Percentiles rank a stretch among this genome's conserved stretches.
phyloP scores from a whole-genome alignment of 345 rosid species.

The Ceriops tagal region DNA sequence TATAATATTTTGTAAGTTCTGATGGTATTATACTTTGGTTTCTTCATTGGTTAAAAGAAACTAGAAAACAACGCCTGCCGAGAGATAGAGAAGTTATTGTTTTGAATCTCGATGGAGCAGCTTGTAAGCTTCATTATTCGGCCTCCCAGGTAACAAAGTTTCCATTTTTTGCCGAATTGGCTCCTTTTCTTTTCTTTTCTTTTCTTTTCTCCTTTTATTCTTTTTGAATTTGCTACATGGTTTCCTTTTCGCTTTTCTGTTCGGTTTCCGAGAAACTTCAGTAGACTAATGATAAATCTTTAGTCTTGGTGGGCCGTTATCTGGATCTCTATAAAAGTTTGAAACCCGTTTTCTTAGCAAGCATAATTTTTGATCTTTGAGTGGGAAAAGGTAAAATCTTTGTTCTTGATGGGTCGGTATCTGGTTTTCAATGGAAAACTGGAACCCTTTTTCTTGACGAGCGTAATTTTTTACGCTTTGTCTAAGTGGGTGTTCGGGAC shows the following conservation, averaged over 20 bases:
- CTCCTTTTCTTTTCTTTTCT: not conserved
- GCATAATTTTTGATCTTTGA: slow-evolving; percentile 2
- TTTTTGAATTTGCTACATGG: not conserved
- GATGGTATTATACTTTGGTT: not conserved
- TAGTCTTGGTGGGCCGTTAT: slow-evolving; percentile 8
- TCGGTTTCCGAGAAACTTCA: slow-evolving; percentile 2
- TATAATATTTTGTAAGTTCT: slow-evolving; percentile 3
- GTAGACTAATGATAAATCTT: not conserved
- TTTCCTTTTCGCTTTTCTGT: not conserved
- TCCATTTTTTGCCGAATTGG: not conserved
- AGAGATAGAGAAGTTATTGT: not conserved
- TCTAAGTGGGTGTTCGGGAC: no score
- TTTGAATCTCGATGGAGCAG: slow-evolving; percentile 66
- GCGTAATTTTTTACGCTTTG: no score
- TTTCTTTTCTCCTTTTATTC: not conserved
- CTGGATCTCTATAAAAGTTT: not conserved
- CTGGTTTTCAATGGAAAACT: not conserved
- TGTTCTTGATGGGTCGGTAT: not conserved
- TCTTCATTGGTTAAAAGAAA: not conserved
- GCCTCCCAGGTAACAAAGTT: slow-evolving; percentile 71
- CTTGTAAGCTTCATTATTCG: slow-evolving; percentile 92
- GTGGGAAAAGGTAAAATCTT: not conserved
- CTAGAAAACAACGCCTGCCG: not conserved
- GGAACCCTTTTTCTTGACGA: no score
- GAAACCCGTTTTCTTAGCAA: not conserved